Base-by-base conservation (phyloP, 441 rosid genomes). In the Lagerstroemia fauriei region DNA sequence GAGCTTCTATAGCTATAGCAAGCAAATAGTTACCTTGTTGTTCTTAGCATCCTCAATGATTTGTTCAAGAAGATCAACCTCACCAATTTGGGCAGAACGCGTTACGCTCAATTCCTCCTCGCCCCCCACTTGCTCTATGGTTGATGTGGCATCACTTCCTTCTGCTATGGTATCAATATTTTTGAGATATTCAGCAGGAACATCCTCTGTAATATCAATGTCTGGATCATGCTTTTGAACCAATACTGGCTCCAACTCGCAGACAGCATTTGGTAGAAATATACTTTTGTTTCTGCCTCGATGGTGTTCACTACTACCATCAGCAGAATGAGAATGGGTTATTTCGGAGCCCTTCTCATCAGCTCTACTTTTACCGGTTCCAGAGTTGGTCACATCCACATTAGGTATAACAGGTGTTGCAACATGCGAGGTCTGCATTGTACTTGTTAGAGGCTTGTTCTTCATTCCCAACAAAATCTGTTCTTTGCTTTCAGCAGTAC, bases 31-130 rank as follows among this genome's bases (percentile, higher is more conserved):
- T 74, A 95, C 99, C 98, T 94, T 95, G 88, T 92, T 91, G 86
- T 84, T 87, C 90, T 91, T 94, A 75, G 97, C 98, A 88, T 90
- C 93, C 84, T 95, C 93, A 63, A 94, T 86, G 59, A 90, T 88
- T 79, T 85, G 88, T 66, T 92, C 92, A 80, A 97, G 93, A 79
- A 89, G 78, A 84, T 89, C 88, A 69, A 90, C 83, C 81, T 82
- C 88, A 84, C 89, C 86, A 78, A 87, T 82, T 73, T 91, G 88
- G n/a, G 85, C 83, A 73, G 92, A 87, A 74, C 87, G 84, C 57
- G 50, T 53, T 76, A 84, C 78, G 78, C 85, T 27, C 41, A 31
- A 22, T 17, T 25, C 22, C n/a, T 12, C 53, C 41, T 75, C 78
- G 50, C 16, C 12, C 25, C 12, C 44, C 2, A 63, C 22, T 7